These are phyloP conservation scores for Xylariaceae sp. DNA, from an alignment of 2,329 filamentous ascomycete genomes.

Conservation along the genomic window DNA sequence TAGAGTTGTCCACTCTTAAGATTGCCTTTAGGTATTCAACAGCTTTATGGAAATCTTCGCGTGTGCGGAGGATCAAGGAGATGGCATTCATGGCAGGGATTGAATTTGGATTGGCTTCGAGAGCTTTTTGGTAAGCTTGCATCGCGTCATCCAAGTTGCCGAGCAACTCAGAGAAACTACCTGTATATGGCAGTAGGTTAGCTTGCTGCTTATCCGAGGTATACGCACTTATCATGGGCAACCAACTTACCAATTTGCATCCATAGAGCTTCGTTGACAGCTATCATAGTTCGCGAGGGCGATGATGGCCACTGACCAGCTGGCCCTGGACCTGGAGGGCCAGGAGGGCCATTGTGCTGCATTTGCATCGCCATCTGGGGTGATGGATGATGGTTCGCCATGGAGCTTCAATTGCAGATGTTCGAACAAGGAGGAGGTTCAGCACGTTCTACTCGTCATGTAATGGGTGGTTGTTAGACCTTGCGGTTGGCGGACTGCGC, in stretches of 20 bases:
- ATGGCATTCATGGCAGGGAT: slow-evolving; percentile 92
- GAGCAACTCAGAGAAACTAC: slow-evolving; percentile 80
- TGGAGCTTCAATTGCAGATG: slow-evolving; percentile 30
- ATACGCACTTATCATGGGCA: not conserved
- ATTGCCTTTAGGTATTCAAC: slow-evolving; percentile 91
- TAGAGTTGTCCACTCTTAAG: slow-evolving; percentile 80
- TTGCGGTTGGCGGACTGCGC: too few relatives aligned
- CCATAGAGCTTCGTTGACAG: slow-evolving; percentile 86
- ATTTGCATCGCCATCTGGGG: slow-evolving; percentile 71
- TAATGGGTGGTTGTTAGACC: too few relatives aligned
- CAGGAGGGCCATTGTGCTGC: slow-evolving; percentile 63
- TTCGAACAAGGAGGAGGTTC: not conserved
- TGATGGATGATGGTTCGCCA: slow-evolving; percentile 78
- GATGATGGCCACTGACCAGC: slow-evolving; percentile 52
- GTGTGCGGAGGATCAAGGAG: slow-evolving; percentile 82
- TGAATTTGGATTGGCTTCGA: slow-evolving; percentile 83
- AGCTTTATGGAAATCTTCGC: slow-evolving; percentile 90
- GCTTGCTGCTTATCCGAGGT: slow-evolving; percentile 2
- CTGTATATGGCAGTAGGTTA: slow-evolving; percentile 44
- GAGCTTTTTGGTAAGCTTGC: slow-evolving; percentile 83
- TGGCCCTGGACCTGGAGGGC: slow-evolving; percentile 52
- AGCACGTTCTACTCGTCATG: too few relatives aligned
- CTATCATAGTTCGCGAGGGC: slow-evolving; percentile 69
- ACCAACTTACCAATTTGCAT: slow-evolving; percentile 75
- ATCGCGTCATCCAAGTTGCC: slow-evolving; percentile 86